A percentile compares a stretch with the other conserved stretches of the same genome.
Conservation (phyloP, 2,329 filamentous ascomycete species). For the Beauveria sp. region DNA sequence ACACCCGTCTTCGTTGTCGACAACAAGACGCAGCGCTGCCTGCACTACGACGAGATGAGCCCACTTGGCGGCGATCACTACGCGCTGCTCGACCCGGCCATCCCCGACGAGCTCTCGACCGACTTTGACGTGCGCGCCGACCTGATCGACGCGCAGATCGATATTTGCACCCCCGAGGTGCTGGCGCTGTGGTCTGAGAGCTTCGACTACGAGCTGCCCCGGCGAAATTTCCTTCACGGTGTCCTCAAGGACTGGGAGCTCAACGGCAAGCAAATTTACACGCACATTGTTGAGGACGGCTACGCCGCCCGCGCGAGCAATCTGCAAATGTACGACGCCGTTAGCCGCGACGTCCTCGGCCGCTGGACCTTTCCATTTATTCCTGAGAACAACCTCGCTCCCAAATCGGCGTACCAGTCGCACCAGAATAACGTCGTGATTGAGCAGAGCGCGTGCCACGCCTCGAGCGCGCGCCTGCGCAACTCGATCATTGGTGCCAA, state of each 20-base stretch:
- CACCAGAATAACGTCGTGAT: constrained; percentile 65
- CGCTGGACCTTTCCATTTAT: constrained; percentile 85
- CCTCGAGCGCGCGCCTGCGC: constrained; percentile 61
- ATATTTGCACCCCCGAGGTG: constrained; percentile 95
- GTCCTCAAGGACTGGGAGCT: constrained; percentile 95
- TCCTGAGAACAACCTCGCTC: constrained; percentile 79
- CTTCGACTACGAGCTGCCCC: constrained; percentile 89
- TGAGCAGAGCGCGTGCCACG: constrained; percentile 69
- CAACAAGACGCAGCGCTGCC: constrained; percentile 66
- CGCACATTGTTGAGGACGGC: constrained; percentile 72
- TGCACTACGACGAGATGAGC: constrained; percentile 91
- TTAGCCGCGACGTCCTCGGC: constrained; percentile 78
- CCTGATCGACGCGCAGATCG: constrained; percentile 87
- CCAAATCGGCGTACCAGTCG: constrained; percentile 67
- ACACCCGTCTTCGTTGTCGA: constrained; percentile 84
- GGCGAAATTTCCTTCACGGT: constrained; percentile 82
- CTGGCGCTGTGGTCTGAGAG: constrained; percentile 94
- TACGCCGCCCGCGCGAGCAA: constrained; percentile 85
- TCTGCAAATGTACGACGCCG: constrained; percentile 80
- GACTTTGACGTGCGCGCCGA: constrained; percentile 82
- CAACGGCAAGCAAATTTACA: constrained; percentile 94
- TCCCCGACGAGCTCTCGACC: constrained; percentile 60
- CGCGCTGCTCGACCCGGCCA: constrained; percentile 66
- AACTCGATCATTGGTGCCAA: constrained; percentile 70
- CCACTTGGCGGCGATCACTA: constrained; percentile 58